Base-by-base conservation (phyloP, 2,329 filamentous ascomycete species). In the Pyrenophora seminiperda region DNA sequence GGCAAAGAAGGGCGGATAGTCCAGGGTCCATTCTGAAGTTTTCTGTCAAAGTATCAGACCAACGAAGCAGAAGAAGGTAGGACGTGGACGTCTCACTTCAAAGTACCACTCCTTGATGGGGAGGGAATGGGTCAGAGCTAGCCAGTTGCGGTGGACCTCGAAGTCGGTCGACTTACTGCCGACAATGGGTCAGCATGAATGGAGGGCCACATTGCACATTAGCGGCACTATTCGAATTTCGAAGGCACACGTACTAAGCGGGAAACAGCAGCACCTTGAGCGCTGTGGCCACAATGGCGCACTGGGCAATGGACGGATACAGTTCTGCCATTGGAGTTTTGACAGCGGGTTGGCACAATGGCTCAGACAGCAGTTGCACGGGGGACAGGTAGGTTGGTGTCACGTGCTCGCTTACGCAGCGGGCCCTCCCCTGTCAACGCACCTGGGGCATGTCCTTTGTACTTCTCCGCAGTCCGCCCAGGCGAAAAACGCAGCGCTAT, bases 1-100 rank as follows among this genome's bases (percentile, higher is more conserved):
- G 62, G 94, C 94, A 70, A 99, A 99, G 77, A 97, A 97, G 6
- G 94, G 94, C 24, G 94, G 94, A 72, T 99, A 99, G 77, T 99
- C 94, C 68, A 99, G 87, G 0, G 94, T 99, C 94, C 94, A 99
- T 90, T 97, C 91, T 51, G 94, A 99, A 2, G 92, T 96, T 77
- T 92, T 88, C 80, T 87, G 42, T 1, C 20, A 17, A 7, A 9
- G 29, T 7, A 32, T 55, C 39, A 67, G 55, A 65, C 55, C 27
- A 47, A 5, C n/a, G 29, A 34, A 4, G 20, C 19, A 11, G 14
- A 5, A 30, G 19, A 7, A 7, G 31, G 10, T 15, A 19, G 19
- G 19, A 10, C 24, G 18, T 17, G 9, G 33, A 10, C 9, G 11
- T 45, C 55, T 58, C 69, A 86, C 84, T 76, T 99, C 94, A 70